phyloP scores from a whole-genome alignment of 2,329 filamentous ascomycete species.

The Lachnellula hyalina region DNA sequence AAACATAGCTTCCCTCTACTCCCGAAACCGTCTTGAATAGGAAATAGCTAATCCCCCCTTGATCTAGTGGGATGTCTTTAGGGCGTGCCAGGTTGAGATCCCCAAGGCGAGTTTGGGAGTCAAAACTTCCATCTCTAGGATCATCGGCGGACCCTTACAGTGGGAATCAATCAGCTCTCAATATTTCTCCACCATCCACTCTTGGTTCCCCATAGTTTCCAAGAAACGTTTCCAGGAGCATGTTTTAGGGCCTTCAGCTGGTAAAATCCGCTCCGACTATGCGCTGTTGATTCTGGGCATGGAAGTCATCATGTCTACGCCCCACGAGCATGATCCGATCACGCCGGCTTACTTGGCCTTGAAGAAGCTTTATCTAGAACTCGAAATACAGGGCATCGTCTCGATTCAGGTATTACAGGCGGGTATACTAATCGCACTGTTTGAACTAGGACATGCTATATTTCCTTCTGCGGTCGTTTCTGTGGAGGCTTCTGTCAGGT shows the following conservation, averaged over 20 bases:
- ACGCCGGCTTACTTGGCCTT: constrained; percentile 35
- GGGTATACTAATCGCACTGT: constrained; percentile 38
- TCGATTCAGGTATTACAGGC: constrained; percentile 40
- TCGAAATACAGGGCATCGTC: constrained; percentile 37
- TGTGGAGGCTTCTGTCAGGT: constrained; percentile 36
- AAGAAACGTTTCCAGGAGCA: constrained; percentile 16
- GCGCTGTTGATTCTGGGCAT: constrained; percentile 40
- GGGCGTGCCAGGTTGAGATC: constrained; percentile 5
- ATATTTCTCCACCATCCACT: constrained; percentile 12
- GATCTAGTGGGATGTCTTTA: neutral
- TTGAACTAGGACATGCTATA: constrained; percentile 41
- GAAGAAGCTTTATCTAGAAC: constrained; percentile 35
- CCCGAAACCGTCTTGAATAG: no score
- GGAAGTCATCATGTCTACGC: constrained; percentile 34
- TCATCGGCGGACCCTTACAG: constrained; percentile 8
- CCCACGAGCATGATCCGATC: constrained; percentile 23
- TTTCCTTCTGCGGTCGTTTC: constrained; percentile 43
- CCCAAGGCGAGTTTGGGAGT: constrained; percentile 2
- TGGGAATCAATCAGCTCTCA: constrained; percentile 15
- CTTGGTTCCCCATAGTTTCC: constrained; percentile 18
- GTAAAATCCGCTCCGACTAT: constrained; percentile 37
- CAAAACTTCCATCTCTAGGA: neutral
- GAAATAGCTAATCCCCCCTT: no score
- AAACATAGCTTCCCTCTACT: no score
- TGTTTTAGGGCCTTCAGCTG: constrained; percentile 30